Base-by-base conservation (phyloP, 176 grass and related monocot genomes). In the Luzula sylvatica region DNA sequence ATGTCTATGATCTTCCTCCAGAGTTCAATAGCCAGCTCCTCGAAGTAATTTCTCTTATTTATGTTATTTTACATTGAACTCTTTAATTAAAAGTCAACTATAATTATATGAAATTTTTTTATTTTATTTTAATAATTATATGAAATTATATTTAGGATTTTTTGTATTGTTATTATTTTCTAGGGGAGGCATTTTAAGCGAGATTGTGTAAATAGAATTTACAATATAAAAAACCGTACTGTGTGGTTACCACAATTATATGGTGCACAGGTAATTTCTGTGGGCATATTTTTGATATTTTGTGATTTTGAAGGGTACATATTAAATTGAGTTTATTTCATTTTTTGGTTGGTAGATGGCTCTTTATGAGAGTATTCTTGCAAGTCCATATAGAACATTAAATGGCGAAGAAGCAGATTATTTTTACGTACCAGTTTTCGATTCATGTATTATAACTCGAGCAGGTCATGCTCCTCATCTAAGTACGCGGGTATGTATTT, bases 321-420 rank as follows among this genome's bases (percentile, higher is more conserved):
- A n/a, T n/a, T n/a, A n/a, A n/a, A n/a, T n/a, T n/a, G n/a, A n/a
- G n/a, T n/a, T n/a, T n/a, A n/a, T n/a, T n/a, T n/a, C n/a, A n/a
- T n/a, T n/a, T n/a, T n/a, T n/a, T n/a, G 54, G 50, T 38, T 20
- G 79, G 41, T 71, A 89, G 90, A 68, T 89, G 68, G 84, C 90
- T 70, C 90, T 96, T 29, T 82, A 86, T 61, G 90, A 96, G 71
- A 89, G 90, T 84, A 76, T 96, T 66, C 77, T 89, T 56, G 77
- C 90, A 56, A 96, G 90, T 60, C 81, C 84, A 76, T 59, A 96
- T 46, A 69, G 90, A 53, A 89, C 90, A 29, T 70, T 96, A 56
- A 96, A 96, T 71, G 90, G 54, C 42, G 90, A 89, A 13, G 84
- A 96, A 75, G 84, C 90, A 73, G 84, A 96, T 86, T 96, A 81